Percentiles rank a stretch among this genome's conserved stretches.
These are phyloP conservation scores for Beauveria bassiana DNA, from an alignment of 2,329 filamentous ascomycete genomes.

Conservation along the genomic window DNA sequence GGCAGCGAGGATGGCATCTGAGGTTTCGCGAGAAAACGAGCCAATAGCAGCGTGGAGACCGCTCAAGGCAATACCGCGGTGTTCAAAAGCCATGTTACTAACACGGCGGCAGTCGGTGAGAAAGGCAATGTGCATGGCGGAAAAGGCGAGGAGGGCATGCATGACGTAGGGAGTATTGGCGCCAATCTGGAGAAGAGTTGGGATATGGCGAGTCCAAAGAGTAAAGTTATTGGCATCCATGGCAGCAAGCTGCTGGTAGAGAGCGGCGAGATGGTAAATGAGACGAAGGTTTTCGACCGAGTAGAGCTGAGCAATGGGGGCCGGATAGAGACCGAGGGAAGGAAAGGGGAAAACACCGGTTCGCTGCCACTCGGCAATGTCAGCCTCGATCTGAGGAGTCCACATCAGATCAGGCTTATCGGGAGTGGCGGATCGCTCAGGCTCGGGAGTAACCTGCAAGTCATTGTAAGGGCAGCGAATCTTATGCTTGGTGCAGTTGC, in stretches of 20 bases:
- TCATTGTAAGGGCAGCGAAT: constrained; percentile 98
- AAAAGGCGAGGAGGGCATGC: constrained; percentile 85
- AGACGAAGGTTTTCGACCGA: constrained; percentile 74
- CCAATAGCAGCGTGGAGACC: constrained; percentile 84
- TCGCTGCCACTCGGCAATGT: constrained; percentile 74
- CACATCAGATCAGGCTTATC: constrained; percentile 69
- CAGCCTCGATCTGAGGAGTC: constrained; percentile 75
- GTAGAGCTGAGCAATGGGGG: constrained; percentile 64
- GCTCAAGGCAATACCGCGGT: constrained; percentile 77
- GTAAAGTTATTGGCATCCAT: constrained; percentile 78
- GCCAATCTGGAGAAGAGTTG: constrained; percentile 68
- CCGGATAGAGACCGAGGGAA: constrained; percentile 67
- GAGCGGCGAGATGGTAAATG: constrained; percentile 81
- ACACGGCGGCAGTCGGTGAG: constrained; percentile 79
- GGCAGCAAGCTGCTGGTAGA: constrained; percentile 73
- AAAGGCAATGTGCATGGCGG: constrained; percentile 90
- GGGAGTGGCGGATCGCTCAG: constrained; percentile 51
- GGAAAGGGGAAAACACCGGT: constrained; percentile 83
- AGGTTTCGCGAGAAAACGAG: constrained; percentile 75
- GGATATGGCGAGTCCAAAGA: constrained; percentile 87
- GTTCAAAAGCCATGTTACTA: constrained; percentile 80
- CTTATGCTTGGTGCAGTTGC: constrained; percentile 98
- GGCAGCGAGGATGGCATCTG: constrained; percentile 84
- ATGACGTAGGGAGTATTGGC: constrained; percentile 82
- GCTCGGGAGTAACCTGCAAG: constrained; percentile 56